phyloP scores from a whole-genome alignment of 768 basidiomycete species.

The Boletellus ananas region DNA sequence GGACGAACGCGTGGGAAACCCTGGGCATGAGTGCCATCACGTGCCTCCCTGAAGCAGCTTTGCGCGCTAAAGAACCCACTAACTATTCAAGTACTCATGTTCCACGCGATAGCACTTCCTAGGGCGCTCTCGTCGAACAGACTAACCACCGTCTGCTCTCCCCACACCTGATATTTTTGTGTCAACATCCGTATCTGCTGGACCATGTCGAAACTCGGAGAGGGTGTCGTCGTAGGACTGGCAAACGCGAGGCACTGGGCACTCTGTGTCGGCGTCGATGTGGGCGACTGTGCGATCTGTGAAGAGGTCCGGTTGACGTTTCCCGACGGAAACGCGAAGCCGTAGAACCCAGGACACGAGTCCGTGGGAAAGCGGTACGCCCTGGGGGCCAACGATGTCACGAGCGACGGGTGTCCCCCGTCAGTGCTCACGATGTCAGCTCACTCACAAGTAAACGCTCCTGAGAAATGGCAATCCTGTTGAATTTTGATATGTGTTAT shows the following conservation, averaged over 20 bases:
- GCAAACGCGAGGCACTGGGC: conserved; percentile 12
- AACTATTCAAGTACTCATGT: conserved; percentile 5
- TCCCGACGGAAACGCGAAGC: conserved; percentile 27
- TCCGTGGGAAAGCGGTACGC: conserved; percentile 29
- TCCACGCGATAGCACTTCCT: conserved; percentile 8
- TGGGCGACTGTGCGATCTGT: conserved; percentile 20
- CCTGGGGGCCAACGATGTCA: conserved; percentile 5
- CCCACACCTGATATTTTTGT: conserved; percentile 14
- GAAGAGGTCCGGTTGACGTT: conserved; percentile 17
- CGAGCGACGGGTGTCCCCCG: background rate
- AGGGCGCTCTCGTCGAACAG: conserved; percentile 8
- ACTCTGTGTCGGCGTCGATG: conserved; percentile 16
- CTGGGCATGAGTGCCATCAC: too few relatives aligned
- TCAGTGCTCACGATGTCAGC: too few relatives aligned
- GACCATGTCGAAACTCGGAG: conserved; percentile 10
- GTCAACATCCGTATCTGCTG: conserved; percentile 11
- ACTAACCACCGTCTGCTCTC: conserved; percentile 7
- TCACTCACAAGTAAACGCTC: conserved; percentile 16
- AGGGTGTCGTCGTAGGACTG: conserved; percentile 11
- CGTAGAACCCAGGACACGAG: conserved; percentile 25
- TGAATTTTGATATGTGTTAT: too few relatives aligned
- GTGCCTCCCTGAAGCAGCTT: too few relatives aligned
- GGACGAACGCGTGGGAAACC: too few relatives aligned
- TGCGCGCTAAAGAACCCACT: too few relatives aligned
- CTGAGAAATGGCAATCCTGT: conserved; percentile 16